Base-by-base conservation (phyloP, 2,329 filamentous ascomycete genomes). In the Sporothrix humicola region DNA sequence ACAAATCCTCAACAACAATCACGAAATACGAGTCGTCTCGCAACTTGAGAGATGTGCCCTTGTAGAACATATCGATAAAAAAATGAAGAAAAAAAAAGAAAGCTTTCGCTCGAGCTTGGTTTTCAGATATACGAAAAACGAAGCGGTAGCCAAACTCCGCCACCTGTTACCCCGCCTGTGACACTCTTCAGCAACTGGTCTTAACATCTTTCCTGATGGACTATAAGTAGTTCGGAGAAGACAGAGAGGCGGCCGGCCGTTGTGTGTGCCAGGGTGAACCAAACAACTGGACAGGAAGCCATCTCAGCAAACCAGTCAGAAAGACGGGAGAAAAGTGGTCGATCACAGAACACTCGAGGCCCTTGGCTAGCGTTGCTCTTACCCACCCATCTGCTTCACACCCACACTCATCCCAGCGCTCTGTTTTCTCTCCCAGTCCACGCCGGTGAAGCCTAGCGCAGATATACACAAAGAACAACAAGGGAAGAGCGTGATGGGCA, bases 261-360 rank as follows among this genome's bases (percentile, higher is more conserved):
- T 10, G 17, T 17, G 31, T 12, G 42, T 66, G 61, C 37, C n/a
- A 23, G 59, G 9, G 4, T 65, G 37, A 12, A 23, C 59, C 42
- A 65, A 26, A 65, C 37, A 13, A 65, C 59, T 65, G 59, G 59
- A 65, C 37, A 65, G 17, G 37, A 46, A 12, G 10, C n/a, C 37
- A 23, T 10, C 42, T 12, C 9, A 65, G 17, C 59, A 46, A 65
- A 20, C 42, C 59, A 65, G 37, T 6, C 15, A 44, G 31, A 72
- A 44, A 44, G 37, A 20, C 37, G 58, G 10, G 44, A 23, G n/a
- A 20, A 46, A 46, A 46, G 37, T 10, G 9, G 10, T 44, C 58
- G 71, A 72, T 68, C 66, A 69, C 71, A 71, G 71, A 74, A 74
- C 73, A 73, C 68, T 72, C 73, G 65, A 74, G 73, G 59, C 61